Evolutionary conservation across 2,329 filamentous ascomycete genomes (phyloP), one percentile per base, ranked within the genome.

Genomic region (Sodiomyces alkalinus): DNA sequence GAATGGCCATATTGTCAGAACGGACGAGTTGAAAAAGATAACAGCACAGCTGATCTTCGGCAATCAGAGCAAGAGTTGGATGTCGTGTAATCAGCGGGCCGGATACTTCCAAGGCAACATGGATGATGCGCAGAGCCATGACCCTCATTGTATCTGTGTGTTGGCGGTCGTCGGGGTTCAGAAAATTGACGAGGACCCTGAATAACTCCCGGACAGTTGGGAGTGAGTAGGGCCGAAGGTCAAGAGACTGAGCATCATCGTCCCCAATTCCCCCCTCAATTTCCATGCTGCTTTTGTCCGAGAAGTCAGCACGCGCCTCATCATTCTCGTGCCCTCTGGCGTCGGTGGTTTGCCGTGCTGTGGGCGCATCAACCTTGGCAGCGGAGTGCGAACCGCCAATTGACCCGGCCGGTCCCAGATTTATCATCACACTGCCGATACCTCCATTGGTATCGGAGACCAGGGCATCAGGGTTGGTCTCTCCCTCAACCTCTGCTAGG

Each of bases 71-170:
- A 28, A 98, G 60, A 33, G 80, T 82, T 5, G 87, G 86, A 48
- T 98, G 90, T 37, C 80, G 80, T 27, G 86, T 82, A 46, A 98
- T 94, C 6, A 86, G 92, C 4, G 90, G 87, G 0, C 90, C 90
- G 2, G 90, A 85, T 33, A 98, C 87, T 53, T 98, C 90, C 14
- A 98, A 68, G 2, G 90, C 90, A 24, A 98, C 90, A 49, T 98
- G 90, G 31, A 98, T 90, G 38, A 98, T 96, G 23, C 90, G 74
- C 39, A 98, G 58, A 12, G 90, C 90, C 86, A 98, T 98, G 22
- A 98, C 83, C 41, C 87, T 74, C 78, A 96, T 90, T 1, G 82
- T 78, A 47, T 98, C 90, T 3, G 85, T 92, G 50, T 94, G 82
- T 41, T 87, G 81, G 29, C 74, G 76, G 51, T 96, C 87, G 45